A percentile compares a stretch with the other conserved stretches of the same genome.
phyloP scores from a whole-genome alignment of 2,329 filamentous ascomycete species.

The Aspergillus latus region DNA sequence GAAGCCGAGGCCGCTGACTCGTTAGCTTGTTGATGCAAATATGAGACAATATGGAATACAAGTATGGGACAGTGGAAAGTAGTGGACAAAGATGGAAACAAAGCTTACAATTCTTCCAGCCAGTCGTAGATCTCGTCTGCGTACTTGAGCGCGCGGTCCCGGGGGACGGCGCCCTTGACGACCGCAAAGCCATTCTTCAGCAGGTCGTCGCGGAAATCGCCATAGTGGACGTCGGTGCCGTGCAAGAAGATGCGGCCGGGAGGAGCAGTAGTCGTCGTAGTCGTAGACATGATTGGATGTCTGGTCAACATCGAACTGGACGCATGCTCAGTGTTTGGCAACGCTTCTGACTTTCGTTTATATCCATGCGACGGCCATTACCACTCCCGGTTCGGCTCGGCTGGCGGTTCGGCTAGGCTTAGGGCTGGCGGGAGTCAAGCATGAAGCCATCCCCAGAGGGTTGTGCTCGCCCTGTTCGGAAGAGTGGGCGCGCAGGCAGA shows the following conservation, averaged over 20 bases:
- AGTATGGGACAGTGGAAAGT: too few relatives aligned
- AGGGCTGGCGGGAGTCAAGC: too few relatives aligned
- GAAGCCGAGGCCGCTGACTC: slow-evolving; percentile 35
- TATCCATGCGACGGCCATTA: neutral
- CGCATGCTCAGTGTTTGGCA: neutral
- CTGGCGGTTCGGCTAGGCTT: neutral
- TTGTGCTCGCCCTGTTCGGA: neutral
- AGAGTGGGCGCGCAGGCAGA: neutral
- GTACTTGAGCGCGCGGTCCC: slow-evolving; percentile 38
- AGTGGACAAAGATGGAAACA: neutral
- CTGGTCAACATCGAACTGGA: neutral
- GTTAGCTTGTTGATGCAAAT: neutral
- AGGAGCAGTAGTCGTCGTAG: slow-evolving; percentile 8
- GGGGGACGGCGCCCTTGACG: slow-evolving; percentile 48
- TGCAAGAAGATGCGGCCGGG: slow-evolving; percentile 17
- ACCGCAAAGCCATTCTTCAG: slow-evolving; percentile 46
- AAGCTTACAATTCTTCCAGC: slow-evolving; percentile 25
- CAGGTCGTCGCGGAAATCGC: slow-evolving; percentile 29
- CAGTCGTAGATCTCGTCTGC: slow-evolving; percentile 27
- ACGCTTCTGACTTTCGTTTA: neutral
- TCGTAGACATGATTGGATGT: slow-evolving; percentile 19
- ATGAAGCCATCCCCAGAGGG: too few relatives aligned
- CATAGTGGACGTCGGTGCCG: slow-evolving; percentile 19
- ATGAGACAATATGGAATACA: too few relatives aligned
- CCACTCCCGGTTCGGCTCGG: slow-evolving; percentile 2